Evolutionary conservation across 2,329 filamentous ascomycete genomes (phyloP).

Genomic region (Fusarium lyarnte): DNA sequence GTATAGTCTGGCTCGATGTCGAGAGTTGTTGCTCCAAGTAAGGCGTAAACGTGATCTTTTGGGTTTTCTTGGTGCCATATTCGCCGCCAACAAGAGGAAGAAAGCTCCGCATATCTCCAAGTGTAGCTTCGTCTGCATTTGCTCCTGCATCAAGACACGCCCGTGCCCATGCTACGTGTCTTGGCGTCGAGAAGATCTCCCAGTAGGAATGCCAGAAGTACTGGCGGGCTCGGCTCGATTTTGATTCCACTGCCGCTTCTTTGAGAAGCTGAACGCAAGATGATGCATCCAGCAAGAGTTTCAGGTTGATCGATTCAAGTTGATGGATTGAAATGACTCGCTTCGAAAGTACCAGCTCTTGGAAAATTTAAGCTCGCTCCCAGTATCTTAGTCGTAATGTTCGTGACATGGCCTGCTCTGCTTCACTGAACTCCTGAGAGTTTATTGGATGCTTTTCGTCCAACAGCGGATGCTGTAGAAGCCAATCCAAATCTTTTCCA

Average conservation of each 20-base stretch:
- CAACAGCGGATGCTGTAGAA: neutral
- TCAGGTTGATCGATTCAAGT: neutral
- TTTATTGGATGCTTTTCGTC: neutral
- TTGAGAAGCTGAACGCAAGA: neutral
- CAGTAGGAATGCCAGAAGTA: neutral
- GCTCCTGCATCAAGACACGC: fast-evolving
- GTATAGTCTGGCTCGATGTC: slow-evolving; percentile 1
- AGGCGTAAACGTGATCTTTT: slow-evolving; percentile 4
- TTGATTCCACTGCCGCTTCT: neutral
- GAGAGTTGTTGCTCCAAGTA: neutral
- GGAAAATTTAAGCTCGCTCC: slow-evolving; percentile 7
- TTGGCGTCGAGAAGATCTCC: neutral
- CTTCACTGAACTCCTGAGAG: neutral
- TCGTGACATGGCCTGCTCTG: neutral
- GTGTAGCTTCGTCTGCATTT: fast-evolving
- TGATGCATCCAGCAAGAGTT: neutral
- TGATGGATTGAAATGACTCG: neutral
- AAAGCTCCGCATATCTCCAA: fast-evolving
- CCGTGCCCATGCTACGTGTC: neutral
- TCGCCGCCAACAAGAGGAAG: neutral
- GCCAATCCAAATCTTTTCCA: neutral
- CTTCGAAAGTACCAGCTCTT: neutral
- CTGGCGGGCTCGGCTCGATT: neutral
- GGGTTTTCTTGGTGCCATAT: neutral
- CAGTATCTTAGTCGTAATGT: neutral